Conservation (phyloP, 345 rosid species). For the Rhizophora apiculata region DNA sequence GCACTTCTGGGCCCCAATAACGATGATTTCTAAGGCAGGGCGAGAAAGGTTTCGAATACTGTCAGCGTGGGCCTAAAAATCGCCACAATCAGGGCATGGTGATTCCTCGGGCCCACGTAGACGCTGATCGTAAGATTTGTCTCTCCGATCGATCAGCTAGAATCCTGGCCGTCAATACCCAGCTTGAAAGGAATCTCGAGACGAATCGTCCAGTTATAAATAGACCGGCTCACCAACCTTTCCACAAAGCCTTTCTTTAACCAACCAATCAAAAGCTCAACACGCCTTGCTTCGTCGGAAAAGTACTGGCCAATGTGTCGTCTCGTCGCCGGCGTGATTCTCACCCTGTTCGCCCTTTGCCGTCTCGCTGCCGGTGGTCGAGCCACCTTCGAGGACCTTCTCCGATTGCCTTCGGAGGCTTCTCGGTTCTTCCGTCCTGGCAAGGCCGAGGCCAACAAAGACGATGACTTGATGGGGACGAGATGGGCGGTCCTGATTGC, state of each 20-base stretch:
- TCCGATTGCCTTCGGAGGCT: conserved; percentile 69
- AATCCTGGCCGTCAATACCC: too few relatives aligned
- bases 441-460: conserved; percentile 8
- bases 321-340: conserved; percentile 21
- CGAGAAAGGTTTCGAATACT: too few relatives aligned
- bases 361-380: conserved; percentile 36
- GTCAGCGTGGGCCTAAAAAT: too few relatives aligned
- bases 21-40: too few relatives aligned
- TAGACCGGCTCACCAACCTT: not conserved
- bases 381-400: conserved; percentile 30
- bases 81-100: too few relatives aligned
- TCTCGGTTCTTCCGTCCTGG: conserved; percentile 50
- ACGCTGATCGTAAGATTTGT: too few relatives aligned
- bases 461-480: conserved; percentile 53
- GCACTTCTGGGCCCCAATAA: too few relatives aligned
- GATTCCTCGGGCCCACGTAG: too few relatives aligned
- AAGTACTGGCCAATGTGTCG: conserved; percentile 30
- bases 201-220: not conserved
- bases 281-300: too few relatives aligned
- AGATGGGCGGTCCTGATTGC: conserved; percentile 96
- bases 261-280: not conserved
- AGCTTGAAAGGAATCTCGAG: too few relatives aligned
- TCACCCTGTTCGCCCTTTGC: conserved; percentile 35
- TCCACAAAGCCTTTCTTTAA: not conserved
- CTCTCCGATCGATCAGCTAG: too few relatives aligned